phyloP scores from a whole-genome alignment of 805 yeast genomes.

The Yarrowia sp. region DNA sequence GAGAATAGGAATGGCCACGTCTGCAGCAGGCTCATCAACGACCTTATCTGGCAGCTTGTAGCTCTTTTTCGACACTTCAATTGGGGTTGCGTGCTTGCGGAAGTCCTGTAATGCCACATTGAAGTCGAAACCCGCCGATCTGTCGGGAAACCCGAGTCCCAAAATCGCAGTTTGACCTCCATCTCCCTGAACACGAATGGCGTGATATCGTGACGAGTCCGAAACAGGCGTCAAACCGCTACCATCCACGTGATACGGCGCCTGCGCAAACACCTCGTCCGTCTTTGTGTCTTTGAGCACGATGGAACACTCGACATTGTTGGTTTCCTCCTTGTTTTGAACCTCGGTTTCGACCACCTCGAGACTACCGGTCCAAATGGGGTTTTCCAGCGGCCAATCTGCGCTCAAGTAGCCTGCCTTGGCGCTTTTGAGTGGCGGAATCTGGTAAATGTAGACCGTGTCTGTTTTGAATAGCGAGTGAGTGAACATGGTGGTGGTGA shows the following conservation, averaged over 20 bases:
- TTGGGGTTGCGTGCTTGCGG: constrained; percentile 44
- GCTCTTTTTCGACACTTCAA: constrained; percentile 45
- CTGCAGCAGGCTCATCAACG: constrained; percentile 39
- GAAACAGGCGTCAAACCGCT: constrained; percentile 49
- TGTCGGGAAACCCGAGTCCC: constrained; percentile 54
- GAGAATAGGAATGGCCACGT: constrained; percentile 42
- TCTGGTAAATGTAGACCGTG: constrained; percentile 45
- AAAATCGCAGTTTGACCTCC: constrained; percentile 51
- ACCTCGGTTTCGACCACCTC: constrained; percentile 46
- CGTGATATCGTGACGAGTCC: constrained; percentile 51
- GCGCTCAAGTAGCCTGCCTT: constrained; percentile 45
- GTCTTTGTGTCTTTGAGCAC: constrained; percentile 47
- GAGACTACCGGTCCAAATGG: constrained; percentile 52
- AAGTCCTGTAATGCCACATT: constrained; percentile 52
- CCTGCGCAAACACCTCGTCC: constrained; percentile 51
- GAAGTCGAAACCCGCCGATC: constrained; percentile 51
- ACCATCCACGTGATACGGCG: constrained; percentile 49
- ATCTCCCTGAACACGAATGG: constrained; percentile 50
- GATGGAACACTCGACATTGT: constrained; percentile 45
- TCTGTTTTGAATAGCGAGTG: constrained; percentile 43
- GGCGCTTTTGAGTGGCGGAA: constrained; percentile 47
- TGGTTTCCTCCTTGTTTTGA: constrained; percentile 27
- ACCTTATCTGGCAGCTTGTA: constrained; percentile 44
- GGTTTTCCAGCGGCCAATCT: constrained; percentile 51
- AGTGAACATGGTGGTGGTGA: constrained; percentile 21